These are phyloP conservation scores for Kwoniella sp. DNA, from an alignment of 768 basidiomycete genomes.

Conservation along the genomic window DNA sequence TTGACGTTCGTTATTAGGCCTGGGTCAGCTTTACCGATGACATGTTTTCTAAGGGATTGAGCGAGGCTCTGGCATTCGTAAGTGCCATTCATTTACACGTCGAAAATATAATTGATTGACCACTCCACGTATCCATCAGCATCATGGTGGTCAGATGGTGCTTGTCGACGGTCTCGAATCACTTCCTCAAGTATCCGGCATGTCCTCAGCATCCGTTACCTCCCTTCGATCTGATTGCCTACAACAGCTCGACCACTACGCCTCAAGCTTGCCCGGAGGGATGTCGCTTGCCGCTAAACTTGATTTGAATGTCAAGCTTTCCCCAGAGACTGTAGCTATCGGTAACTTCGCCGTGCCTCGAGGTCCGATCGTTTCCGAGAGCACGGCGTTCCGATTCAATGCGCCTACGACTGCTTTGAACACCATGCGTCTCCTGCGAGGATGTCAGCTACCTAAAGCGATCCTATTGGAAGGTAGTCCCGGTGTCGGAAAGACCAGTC, in stretches of 20 bases:
- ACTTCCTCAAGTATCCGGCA: conserved; percentile 69
- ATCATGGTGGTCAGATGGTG: conserved; percentile 90
- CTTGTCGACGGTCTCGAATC: conserved; percentile 85
- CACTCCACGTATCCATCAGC: conserved; percentile 59
- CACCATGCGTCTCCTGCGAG: conserved; percentile 81
- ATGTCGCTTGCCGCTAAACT: not conserved
- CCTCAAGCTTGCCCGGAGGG: conserved; percentile 10
- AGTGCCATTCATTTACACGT: conserved; percentile 12
- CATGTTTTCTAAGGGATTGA: conserved; percentile 54
- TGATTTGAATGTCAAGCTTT: conserved; percentile 17
- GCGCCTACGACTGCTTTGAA: conserved; percentile 89
- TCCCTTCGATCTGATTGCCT: conserved; percentile 66
- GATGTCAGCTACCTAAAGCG: conserved; percentile 84
- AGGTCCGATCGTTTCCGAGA: conserved; percentile 59
- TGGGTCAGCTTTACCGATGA: conserved; percentile 89
- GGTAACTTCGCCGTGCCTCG: conserved; percentile 73
- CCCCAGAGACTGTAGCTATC: conserved; percentile 60
- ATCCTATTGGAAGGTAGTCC: conserved; percentile 96
- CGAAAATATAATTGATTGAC: not conserved
- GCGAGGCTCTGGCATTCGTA: conserved; percentile 30
- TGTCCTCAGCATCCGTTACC: conserved; percentile 65
- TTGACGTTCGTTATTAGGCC: conserved; percentile 61
- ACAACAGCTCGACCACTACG: conserved; percentile 59
- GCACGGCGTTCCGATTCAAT: conserved; percentile 68
- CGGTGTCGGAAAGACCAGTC: conserved; percentile 95